Evolutionary conservation across 1,284 basidiomycete species (phyloP), one percentile per base, ranked within the genome.

Genomic region (Inonotus hispidus): DNA sequence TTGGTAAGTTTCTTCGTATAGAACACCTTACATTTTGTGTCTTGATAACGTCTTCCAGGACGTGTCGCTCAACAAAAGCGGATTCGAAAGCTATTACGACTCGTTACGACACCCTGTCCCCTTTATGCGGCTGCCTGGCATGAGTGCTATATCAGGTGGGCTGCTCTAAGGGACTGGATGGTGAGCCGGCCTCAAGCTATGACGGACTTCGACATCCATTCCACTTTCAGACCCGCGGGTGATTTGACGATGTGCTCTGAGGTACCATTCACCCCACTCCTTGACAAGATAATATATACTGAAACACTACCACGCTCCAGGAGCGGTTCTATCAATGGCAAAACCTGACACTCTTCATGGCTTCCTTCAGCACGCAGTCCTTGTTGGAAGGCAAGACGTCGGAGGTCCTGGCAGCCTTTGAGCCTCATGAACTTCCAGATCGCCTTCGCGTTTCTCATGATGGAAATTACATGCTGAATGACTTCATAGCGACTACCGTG

Each of bases 251-350:
- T 81, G 56, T 68, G 75, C 6, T 60, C 69, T 11, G 79, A 82
- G 68, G 80, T 82, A 65, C 41, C n/a, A 35, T 45, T 27, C 19
- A 55, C 16, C 37, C n/a, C n/a, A n/a, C n/a, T n/a, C 10, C 10
- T 19, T 38, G 39, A 14, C 16, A 37, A 14, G 29, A 29, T 21
- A 14, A 10, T 19, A n/a, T 43, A 43, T 43, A 14, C 27, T 41
- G 25, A 53, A 23, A 38, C 37, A 32, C 1, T 11, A 13, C 14
- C 61, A 49, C 63, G 54, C 41, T 63, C 10, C 67, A 92, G 86
- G 91, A 93, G 19, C 82, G 87, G 64, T 83, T 86, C 46, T 82
- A 81, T 45, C 85, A 93, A 66, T 97, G 94, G 94, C 89, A 93
- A 69, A 94, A 96, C 71, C 77, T 93, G 23, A 88, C 91, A 0